Evolutionary conservation across 129 eudicot species (phyloP).

Genomic region (Mikania micrantha): DNA sequence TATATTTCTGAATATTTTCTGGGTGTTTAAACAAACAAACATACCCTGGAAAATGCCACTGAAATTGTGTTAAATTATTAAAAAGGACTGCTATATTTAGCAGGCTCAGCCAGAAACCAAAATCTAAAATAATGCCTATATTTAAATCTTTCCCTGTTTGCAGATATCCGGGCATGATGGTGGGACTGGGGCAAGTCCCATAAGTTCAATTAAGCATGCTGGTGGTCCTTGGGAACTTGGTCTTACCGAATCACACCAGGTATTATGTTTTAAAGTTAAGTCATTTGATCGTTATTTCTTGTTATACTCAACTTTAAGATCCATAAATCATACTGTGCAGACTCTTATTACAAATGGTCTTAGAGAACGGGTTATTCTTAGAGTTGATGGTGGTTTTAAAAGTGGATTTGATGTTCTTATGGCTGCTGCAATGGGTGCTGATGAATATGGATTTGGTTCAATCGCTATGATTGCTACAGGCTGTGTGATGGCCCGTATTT

Average conservation of each 20-base stretch:
- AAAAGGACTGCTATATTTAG: not conserved
- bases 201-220: conserved; percentile 98
- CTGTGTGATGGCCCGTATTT: conserved; percentile 98
- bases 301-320: not conserved
- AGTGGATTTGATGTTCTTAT: conserved; percentile 97
- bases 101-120: not conserved
- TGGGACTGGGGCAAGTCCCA: conserved; percentile 99
- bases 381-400: conserved; percentile 98
- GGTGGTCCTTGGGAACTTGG: conserved; percentile 99
- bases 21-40: not conserved
- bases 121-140: not conserved
- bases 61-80: not conserved
- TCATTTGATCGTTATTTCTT: not conserved
- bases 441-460: conserved; percentile 98
- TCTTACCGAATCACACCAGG: conserved; percentile 97
- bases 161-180: conserved; percentile 99
- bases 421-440: conserved; percentile 99
- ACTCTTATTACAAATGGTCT: conserved; percentile 90
- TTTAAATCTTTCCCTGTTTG: conserved; percentile 11
- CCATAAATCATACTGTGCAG: conserved; percentile 25
- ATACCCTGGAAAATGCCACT: too few species aligned
- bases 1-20: not conserved
- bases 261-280: conserved; percentile 11
- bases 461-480: conserved; percentile 99
- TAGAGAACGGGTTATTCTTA: conserved; percentile 90